Evolutionary conservation across 2,329 filamentous ascomycete species (phyloP).

Genomic region (Leptosphaerulina australis): DNA sequence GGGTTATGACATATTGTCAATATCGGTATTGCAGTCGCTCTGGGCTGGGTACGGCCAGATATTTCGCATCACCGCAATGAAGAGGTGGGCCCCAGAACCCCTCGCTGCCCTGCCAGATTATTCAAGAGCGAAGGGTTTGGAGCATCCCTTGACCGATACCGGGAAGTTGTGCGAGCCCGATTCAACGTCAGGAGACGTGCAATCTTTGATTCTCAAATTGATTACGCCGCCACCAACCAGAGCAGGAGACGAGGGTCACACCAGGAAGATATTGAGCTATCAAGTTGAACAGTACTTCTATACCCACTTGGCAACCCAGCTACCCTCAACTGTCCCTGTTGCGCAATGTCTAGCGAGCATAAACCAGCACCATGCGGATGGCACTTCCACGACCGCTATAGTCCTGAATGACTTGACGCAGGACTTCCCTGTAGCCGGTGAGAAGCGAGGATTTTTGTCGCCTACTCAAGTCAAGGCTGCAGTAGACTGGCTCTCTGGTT

Average conservation of each 20-base stretch:
- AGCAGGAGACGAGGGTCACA: conserved; percentile 63
- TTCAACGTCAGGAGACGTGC: conserved; percentile 24
- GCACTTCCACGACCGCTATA: conserved; percentile 56
- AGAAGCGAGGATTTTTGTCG: conserved; percentile 58
- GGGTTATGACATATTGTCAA: conserved; percentile 32
- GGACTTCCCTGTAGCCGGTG: conserved; percentile 62
- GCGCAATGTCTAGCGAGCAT: conserved; percentile 58
- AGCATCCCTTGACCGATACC: background rate
- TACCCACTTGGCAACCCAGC: conserved; percentile 57
- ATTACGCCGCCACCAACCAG: conserved; percentile 59
- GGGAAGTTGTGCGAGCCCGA: conserved; percentile 6
- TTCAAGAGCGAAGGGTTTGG: background rate
- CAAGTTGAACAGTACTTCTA: conserved; percentile 72
- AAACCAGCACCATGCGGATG: conserved; percentile 47
- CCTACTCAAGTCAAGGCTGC: conserved; percentile 59
- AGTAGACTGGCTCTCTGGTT: conserved; percentile 66
- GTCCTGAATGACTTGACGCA: conserved; percentile 63
- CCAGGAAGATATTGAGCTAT: conserved; percentile 70
- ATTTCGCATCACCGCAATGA: conserved; percentile 58
- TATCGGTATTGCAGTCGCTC: conserved; percentile 49
- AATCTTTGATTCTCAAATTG: conserved; percentile 63
- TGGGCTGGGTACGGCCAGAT: conserved; percentile 62
- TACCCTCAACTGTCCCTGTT: conserved; percentile 55
- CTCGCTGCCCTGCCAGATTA: background rate
- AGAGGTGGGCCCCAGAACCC: background rate